These are phyloP conservation scores for Fusarium pseudograminearum DNA, from an alignment of 2,329 filamentous ascomycete species.

Conservation along the genomic window DNA sequence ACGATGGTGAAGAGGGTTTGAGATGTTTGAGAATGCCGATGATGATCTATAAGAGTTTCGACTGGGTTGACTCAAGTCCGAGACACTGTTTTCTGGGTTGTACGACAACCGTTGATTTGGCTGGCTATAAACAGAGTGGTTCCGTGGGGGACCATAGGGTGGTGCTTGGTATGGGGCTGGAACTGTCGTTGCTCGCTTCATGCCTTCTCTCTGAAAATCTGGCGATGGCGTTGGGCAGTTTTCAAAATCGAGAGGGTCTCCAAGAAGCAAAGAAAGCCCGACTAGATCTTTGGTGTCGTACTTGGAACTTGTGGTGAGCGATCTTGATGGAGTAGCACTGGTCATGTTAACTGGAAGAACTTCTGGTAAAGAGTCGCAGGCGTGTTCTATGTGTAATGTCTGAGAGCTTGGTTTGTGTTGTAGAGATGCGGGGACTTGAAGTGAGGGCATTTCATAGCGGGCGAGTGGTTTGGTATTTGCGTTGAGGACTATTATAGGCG, in stretches of 20 bases:
- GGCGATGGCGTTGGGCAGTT: not conserved
- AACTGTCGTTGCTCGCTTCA: not conserved
- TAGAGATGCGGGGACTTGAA: not conserved
- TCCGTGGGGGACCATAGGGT: not conserved
- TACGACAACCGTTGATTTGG: not conserved
- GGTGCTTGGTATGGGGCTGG: not conserved
- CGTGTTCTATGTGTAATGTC: not conserved
- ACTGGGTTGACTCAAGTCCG: not conserved
- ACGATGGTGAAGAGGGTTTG: not conserved
- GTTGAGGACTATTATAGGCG: not conserved
- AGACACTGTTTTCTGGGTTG: not conserved
- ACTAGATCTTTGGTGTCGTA: slow-evolving; percentile 5
- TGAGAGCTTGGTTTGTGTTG: slow-evolving; percentile 3
- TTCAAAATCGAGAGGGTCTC: slow-evolving; percentile 6
- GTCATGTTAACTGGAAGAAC: slow-evolving; percentile 23
- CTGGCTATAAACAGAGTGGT: not conserved
- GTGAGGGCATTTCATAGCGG: not conserved
- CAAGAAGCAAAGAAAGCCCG: slow-evolving; percentile 22
- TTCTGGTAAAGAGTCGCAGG: slow-evolving; percentile 17
- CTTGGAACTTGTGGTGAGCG: not conserved
- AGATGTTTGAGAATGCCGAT: not conserved
- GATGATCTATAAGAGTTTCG: slow-evolving; percentile 5
- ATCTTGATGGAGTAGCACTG: not conserved
- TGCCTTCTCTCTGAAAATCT: not conserved
- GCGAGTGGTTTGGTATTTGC: not conserved